Evolutionary conservation across 768 basidiomycete species (phyloP).

Genomic region (Boletus pseudo-olivaceus): DNA sequence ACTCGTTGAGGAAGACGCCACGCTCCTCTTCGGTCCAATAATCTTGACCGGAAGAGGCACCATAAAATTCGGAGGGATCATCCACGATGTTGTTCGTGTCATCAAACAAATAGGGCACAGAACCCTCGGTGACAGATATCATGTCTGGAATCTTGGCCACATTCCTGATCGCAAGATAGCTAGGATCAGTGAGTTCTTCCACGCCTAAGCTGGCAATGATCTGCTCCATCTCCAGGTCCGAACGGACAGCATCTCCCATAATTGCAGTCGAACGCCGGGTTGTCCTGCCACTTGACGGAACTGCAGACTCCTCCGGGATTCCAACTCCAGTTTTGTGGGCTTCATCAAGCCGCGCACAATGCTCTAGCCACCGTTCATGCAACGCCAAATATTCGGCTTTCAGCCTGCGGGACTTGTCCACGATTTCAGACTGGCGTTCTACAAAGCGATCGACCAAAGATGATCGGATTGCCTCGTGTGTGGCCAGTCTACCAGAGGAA

Average conservation of each 20-base stretch:
- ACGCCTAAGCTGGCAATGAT: constrained; percentile 92
- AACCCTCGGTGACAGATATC: constrained; percentile 64
- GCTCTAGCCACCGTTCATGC: constrained; percentile 69
- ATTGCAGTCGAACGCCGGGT: constrained; percentile 70
- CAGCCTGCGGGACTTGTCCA: constrained; percentile 54
- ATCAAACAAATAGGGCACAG: constrained; percentile 65
- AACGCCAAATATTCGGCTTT: constrained; percentile 63
- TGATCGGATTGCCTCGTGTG: constrained; percentile 41
- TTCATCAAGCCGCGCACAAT: constrained; percentile 68
- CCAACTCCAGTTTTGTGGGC: constrained; percentile 30
- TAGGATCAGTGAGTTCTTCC: constrained; percentile 91
- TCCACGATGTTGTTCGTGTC: constrained; percentile 82
- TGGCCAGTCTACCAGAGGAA: constrained; percentile 33
- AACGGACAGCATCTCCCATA: constrained; percentile 85
- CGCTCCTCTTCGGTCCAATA: constrained; percentile 90
- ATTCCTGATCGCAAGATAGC: constrained; percentile 79
- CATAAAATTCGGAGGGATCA: constrained; percentile 76
- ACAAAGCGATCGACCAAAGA: constrained; percentile 54
- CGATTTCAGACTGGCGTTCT: constrained; percentile 45
- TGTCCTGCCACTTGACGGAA: constrained; percentile 49
- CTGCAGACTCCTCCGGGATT: constrained; percentile 36
- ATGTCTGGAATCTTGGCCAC: constrained; percentile 90
- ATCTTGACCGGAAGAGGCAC: constrained; percentile 65
- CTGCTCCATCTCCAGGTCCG: constrained; percentile 96
- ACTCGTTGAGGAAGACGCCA: constrained; percentile 72